phyloP scores from a whole-genome alignment of 768 basidiomycete species.

The Naganishia vaughanmartiniae region DNA sequence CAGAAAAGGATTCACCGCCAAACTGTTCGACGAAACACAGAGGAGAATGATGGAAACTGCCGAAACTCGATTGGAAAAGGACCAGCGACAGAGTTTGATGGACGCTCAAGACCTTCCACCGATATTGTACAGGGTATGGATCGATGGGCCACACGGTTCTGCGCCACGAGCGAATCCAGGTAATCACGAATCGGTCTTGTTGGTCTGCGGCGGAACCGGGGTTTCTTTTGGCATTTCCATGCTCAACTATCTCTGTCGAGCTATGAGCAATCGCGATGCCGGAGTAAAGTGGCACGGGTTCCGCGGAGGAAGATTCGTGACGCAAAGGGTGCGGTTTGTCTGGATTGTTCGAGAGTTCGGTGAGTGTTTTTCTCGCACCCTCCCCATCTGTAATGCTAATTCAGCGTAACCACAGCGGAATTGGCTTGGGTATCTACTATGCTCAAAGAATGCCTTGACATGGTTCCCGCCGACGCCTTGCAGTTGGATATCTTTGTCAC shows the following conservation, averaged over 20 bases:
- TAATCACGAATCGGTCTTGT: conserved; percentile 60
- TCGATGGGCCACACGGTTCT: conserved; percentile 72
- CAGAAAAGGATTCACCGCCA: conserved; percentile 66
- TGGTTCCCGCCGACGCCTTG: conserved; percentile 57
- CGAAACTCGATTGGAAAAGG: conserved; percentile 29
- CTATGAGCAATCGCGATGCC: conserved; percentile 60
- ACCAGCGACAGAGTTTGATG: conserved; percentile 33
- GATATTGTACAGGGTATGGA: conserved; percentile 60
- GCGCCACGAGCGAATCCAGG: conserved; percentile 63
- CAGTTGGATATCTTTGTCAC: conserved; percentile 75
- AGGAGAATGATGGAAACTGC: conserved; percentile 36
- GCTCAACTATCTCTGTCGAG: conserved; percentile 64
- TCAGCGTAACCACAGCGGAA: conserved; percentile 57
- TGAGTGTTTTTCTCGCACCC: conserved; percentile 51
- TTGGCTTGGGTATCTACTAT: conserved; percentile 72
- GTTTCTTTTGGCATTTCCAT: conserved; percentile 70
- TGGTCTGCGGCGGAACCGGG: conserved; percentile 72
- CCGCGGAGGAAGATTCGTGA: conserved; percentile 56
- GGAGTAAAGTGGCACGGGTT: conserved; percentile 53
- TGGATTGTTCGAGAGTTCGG: conserved; percentile 76
- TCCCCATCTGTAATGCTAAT: background rate
- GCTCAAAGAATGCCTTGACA: conserved; percentile 63
- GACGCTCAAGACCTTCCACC: conserved; percentile 20
- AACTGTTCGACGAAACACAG: conserved; percentile 62
- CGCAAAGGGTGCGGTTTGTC: conserved; percentile 65